Evolutionary conservation across 2,329 filamentous ascomycete species (phyloP), one percentile per base, ranked within the genome.

Genomic region (Trichoderma sp.): DNA sequence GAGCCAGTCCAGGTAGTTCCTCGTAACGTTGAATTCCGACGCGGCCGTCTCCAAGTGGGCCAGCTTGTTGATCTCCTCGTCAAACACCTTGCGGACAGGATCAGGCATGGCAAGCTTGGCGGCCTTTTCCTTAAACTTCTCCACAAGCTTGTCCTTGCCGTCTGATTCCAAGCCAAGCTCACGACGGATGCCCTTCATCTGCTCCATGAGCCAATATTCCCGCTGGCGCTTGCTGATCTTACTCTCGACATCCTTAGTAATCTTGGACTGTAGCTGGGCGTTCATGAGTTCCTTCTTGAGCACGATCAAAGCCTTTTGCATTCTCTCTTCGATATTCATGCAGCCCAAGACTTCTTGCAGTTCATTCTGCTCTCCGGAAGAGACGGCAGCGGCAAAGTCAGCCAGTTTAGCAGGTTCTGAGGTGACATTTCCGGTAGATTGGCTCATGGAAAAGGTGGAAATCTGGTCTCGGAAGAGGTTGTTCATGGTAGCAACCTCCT

Each of bases 221-320:
- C 96, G 90, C 79, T 99, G 96, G 34, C 95, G 90, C 82, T 99
- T 98, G 75, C 94, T 94, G 66, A 99, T 98, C 81, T 97, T 97
- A 76, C 89, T 93, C 79, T 98, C 96, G 21, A 99, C 96, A 77
- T 99, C 96, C 81, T 97, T 97, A 69, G 92, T 93, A 69, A 99
- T 98, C 84, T 98, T 99, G 68, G 92, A 95, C 79, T 97, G 95
- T 34, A 99, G 84, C 78, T 98, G 93, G 0, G 96, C 96, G 74
- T 98, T 99, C 91, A 98, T 97, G 66, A 97, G 87, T 82, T 99
- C 96, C 80, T 97, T 98, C 83, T 99, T 99, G 73, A 99, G 84
- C 2, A 98, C 92, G 54, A 95, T 88, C 3, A 99, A 83, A 0
- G 95, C 92, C 81, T 97, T 98, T 74, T 94, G 91, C 80, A 99